A percentile compares a stretch with the other conserved stretches of the same genome.
phyloP scores from a whole-genome alignment of 352 stramenopile species.

The Peronospora destructor region DNA sequence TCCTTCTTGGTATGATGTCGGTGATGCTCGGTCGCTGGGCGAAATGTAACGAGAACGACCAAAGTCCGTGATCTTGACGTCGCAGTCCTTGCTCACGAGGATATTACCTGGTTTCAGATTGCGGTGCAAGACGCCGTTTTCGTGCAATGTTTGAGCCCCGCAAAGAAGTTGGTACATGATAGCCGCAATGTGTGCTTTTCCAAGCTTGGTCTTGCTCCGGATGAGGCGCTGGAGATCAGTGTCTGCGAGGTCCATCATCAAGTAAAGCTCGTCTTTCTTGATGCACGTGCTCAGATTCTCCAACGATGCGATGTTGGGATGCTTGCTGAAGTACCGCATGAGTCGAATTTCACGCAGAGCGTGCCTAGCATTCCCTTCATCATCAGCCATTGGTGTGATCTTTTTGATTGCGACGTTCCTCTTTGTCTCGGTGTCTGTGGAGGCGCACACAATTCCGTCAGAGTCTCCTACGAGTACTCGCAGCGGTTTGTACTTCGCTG shows the following conservation, averaged over 20 bases:
- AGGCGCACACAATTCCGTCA: slow-evolving; percentile 89
- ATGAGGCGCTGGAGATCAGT: slow-evolving; percentile 89
- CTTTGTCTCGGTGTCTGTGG: slow-evolving; percentile 62
- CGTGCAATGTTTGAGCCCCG: slow-evolving; percentile 86
- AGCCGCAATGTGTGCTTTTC: slow-evolving; percentile 74
- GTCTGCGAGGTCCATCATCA: slow-evolving; percentile 93
- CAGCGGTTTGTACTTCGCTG: slow-evolving; percentile 65
- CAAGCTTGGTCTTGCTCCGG: slow-evolving; percentile 82
- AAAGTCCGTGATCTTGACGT: slow-evolving; percentile 85
- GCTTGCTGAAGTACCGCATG: slow-evolving; percentile 85
- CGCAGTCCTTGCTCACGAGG: slow-evolving; percentile 80
- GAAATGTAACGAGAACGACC: slow-evolving; percentile 70
- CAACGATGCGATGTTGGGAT: slow-evolving; percentile 83
- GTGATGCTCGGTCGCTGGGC: slow-evolving; percentile 20
- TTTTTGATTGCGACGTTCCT: slow-evolving; percentile 90
- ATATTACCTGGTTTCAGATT: slow-evolving; percentile 83
- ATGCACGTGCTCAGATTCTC: slow-evolving; percentile 80
- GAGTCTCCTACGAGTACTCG: slow-evolving; percentile 88
- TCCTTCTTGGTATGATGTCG: slow-evolving; percentile 8
- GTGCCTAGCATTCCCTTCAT: slow-evolving; percentile 87
- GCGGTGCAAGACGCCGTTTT: slow-evolving; percentile 83
- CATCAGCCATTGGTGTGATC: slow-evolving; percentile 87
- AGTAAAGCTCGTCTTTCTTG: slow-evolving; percentile 90
- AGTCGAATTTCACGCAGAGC: slow-evolving; percentile 88
- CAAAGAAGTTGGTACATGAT: slow-evolving; percentile 93